Evolutionary conservation across 1,284 basidiomycete species (phyloP).

Genomic region (Cystobasidium sp.): DNA sequence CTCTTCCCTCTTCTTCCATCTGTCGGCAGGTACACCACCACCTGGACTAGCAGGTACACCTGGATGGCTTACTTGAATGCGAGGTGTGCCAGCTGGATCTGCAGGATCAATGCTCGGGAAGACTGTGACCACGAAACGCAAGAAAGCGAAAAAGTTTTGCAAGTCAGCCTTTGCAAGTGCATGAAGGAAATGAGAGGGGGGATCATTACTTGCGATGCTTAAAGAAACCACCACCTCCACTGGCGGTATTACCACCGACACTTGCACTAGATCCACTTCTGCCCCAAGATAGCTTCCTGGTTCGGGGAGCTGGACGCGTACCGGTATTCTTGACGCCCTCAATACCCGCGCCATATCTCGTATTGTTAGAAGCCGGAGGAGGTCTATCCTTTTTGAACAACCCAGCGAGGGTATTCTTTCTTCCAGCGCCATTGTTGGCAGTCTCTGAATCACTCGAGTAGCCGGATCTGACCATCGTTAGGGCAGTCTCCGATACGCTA

Average conservation of each 20-base stretch:
- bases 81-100: background rate
- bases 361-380: conserved; percentile 7
- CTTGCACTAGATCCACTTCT: background rate
- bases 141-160: background rate
- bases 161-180: background rate
- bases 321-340: conserved; percentile 2
- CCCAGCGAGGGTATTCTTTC: background rate
- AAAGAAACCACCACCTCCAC: conserved; percentile 24
- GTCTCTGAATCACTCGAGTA: conserved; percentile 21
- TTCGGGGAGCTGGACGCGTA: background rate
- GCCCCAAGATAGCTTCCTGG: conserved; percentile 23
- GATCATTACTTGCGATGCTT: conserved; percentile 37
- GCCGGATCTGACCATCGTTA: conserved; percentile 1
- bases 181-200: background rate
- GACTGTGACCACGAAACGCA: background rate
- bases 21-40: background rate
- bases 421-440: background rate
- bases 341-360: conserved; percentile 25
- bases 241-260: background rate
- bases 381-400: conserved; percentile 12
- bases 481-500: conserved; percentile 12
- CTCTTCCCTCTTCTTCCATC: conserved; percentile 15
- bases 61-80: conserved; percentile 20
- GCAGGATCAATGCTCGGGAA: conserved; percentile 38
- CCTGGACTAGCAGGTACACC: background rate